Conservation (phyloP, 768 basidiomycete species). For the Russula earlei region DNA sequence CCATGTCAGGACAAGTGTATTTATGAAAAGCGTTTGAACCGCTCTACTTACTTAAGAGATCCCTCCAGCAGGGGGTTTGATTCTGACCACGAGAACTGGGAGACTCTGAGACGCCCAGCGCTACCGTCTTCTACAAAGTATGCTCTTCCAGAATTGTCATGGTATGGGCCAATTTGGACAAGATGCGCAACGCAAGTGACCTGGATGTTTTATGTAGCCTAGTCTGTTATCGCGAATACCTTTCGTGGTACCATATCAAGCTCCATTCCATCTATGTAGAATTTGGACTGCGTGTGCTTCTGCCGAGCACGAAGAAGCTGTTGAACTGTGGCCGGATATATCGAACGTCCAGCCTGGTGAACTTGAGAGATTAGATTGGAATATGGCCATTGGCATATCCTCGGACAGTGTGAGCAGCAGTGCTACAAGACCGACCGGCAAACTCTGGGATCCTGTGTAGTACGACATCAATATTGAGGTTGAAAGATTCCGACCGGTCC, state of each 20-base stretch:
- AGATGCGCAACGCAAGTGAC: conserved; percentile 45
- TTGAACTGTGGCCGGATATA: conserved; percentile 47
- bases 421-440: background rate
- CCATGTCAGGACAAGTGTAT: background rate
- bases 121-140: conserved; percentile 34
- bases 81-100: background rate
- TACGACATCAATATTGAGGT: background rate
- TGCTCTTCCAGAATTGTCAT: background rate
- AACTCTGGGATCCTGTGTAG: background rate
- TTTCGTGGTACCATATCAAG: conserved; percentile 5
- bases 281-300: background rate
- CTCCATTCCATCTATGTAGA: conserved; percentile 11
- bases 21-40: background rate
- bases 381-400: background rate
- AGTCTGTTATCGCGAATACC: background rate
- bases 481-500: background rate
- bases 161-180: conserved; percentile 16
- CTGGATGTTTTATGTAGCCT: conserved; percentile 19
- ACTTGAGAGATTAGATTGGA: background rate
- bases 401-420: background rate
- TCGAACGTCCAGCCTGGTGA: background rate
- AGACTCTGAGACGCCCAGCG: conserved; percentile 14
- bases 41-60: background rate
- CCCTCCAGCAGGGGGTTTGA: background rate
- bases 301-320: conserved; percentile 38